These are phyloP conservation scores for Rosa lucieae DNA, from an alignment of 306 rosid species.

Conservation along the genomic window DNA sequence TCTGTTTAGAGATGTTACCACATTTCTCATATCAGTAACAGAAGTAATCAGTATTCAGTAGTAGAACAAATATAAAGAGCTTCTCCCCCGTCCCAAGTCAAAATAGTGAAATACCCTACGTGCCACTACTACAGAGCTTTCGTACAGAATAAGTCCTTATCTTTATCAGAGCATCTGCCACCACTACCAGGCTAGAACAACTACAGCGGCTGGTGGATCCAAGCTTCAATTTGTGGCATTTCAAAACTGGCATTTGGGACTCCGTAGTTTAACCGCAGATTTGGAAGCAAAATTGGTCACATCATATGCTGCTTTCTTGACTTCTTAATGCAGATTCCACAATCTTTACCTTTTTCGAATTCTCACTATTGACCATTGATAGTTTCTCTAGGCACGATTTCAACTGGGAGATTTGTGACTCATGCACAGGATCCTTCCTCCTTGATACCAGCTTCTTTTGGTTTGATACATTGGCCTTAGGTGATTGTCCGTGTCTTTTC, in stretches of 20 bases:
- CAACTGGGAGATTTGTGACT: conserved; percentile 64
- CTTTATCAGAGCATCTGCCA: neutral
- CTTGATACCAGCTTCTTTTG: conserved; percentile 46
- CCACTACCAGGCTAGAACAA: neutral
- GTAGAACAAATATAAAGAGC: neutral
- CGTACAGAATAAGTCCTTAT: neutral
- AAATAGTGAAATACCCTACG: neutral
- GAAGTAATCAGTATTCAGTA: neutral
- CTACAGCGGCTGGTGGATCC: neutral
- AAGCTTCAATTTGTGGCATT: neutral
- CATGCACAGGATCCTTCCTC: conserved; percentile 48
- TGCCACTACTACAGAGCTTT: neutral
- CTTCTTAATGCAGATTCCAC: conserved; percentile 61
- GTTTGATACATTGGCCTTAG: conserved; percentile 41
- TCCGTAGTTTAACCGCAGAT: neutral
- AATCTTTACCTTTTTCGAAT: conserved; percentile 65
- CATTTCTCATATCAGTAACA: neutral
- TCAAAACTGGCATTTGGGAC: neutral
- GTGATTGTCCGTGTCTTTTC: conserved; percentile 52
- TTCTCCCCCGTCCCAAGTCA: neutral
- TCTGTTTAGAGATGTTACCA: neutral
- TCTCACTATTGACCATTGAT: conserved; percentile 65
- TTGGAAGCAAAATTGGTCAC: conserved; percentile 20
- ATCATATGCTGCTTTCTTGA: conserved; percentile 48
- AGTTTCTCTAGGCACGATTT: conserved; percentile 70